Evolutionary conservation across 2,329 filamentous ascomycete species (phyloP).

Genomic region (Stenocarpella maydis): DNA sequence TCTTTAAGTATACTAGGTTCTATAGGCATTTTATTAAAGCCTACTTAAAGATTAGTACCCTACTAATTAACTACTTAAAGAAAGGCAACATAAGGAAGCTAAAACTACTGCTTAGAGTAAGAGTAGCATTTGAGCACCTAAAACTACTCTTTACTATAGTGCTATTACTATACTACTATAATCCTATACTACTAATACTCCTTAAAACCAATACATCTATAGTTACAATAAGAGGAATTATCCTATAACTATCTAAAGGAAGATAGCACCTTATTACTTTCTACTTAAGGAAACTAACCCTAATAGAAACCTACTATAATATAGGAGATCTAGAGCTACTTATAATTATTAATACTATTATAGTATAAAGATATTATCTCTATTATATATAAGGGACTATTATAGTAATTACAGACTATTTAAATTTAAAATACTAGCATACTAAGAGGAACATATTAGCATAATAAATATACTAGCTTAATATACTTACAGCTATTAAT

Average conservation of each 20-base stretch:
- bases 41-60: too few species aligned
- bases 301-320: neutral
- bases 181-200: neutral
- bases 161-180: neutral
- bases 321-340: too few species aligned
- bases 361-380: neutral
- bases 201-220: neutral
- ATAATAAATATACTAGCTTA: neutral
- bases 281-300: neutral
- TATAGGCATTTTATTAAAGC: too few species aligned
- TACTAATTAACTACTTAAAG: too few species aligned
- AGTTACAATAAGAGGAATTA: neutral
- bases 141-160: too few species aligned
- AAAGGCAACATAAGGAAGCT: too few species aligned
- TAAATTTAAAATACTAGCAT: neutral
- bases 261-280: neutral
- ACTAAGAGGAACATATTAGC: neutral
- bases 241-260: neutral
- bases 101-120: too few species aligned
- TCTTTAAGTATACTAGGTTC: too few species aligned
- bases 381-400: neutral
- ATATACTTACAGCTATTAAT: neutral
- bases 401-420: neutral
- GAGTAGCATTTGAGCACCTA: too few species aligned
- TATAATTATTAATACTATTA: constrained; percentile 2